phyloP scores from a whole-genome alignment of 2,329 filamentous ascomycete species.

The Madurella mycetomatis region DNA sequence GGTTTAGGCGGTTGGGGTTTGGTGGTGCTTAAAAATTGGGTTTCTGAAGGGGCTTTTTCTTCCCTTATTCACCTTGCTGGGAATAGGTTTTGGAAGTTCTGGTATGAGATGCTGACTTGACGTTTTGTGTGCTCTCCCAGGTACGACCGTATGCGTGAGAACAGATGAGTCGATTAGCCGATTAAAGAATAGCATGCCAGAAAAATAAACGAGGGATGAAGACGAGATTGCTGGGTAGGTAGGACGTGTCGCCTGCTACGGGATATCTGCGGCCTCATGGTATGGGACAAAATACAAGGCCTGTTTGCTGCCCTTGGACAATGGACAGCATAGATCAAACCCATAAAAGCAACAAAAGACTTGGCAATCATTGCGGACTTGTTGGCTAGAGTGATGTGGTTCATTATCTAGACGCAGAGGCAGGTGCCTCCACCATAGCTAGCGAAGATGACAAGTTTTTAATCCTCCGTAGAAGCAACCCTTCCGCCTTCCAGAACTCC shows the following conservation, averaged over 20 bases:
- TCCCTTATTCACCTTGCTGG: not conserved
- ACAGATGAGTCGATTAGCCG: no score
- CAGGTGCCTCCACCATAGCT: not conserved
- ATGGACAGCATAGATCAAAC: no score
- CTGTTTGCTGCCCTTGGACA: no score
- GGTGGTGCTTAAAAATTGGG: slow-evolving; percentile 39
- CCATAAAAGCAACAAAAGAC: no score
- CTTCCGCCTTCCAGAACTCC: not conserved
- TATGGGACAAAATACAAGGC: no score
- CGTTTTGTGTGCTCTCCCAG: no score
- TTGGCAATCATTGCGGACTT: not conserved
- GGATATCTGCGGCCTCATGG: no score
- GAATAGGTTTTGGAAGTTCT: not conserved
- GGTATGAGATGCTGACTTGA: not conserved
- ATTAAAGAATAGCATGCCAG: no score
- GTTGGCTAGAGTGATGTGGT: not conserved
- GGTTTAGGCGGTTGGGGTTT: slow-evolving; percentile 28
- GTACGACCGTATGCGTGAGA: no score
- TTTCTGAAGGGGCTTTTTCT: slow-evolving; percentile 32
- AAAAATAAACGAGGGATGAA: no score
- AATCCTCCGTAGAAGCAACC: not conserved
- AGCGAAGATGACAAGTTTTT: not conserved
- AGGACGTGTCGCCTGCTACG: no score
- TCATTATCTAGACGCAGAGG: not conserved
- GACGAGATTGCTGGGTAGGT: no score